Evolutionary conservation across 169 alveolate species (phyloP), one percentile per base, ranked within the genome.

Genomic region (Plasmodium inui): DNA sequence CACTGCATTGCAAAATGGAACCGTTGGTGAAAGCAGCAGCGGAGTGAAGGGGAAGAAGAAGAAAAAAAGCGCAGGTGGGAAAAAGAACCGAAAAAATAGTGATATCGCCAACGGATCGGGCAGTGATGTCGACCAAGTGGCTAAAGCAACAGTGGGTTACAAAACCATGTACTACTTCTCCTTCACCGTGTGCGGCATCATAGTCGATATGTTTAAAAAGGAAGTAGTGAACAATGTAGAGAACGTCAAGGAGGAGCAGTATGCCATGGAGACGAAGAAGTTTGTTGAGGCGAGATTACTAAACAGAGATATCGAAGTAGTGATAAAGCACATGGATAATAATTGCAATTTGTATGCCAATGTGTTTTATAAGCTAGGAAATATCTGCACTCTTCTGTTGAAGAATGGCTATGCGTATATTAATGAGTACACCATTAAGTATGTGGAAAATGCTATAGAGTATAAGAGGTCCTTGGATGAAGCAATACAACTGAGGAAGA

Each of bases 401-500:
- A 89, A 80, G 50, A 89, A 41, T 89, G 94, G 94, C 72, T 89
- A 89, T 80, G 94, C 94, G 4, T 89, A 89, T 67, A 89, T 89
- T 22, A 89, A 89, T 89, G 94, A 89, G 9, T 89, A 89, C 17
- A 89, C 94, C 7, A 80, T 89, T 41, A 89, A 89, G 82, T 89
- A 79, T 67, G 94, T 89, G 4, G 91, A 79, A 7, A 89, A 89
- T 57, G 53, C 94, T 50, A 61, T 89, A 3, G 94, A 89, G 26
- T 89, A 89, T 89, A 89, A 81, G 32, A 89, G 67, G 32, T 83
- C 94, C 1, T 61, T 89, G 67, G 94, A 89, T 80, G 94, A 89
- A 57, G 94, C 94, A 14, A 81, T 89, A 80, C 81, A 81, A 44
- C 72, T 61, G 34, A 79, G 94, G 28, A 89, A 89, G 41, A 89